phyloP scores from a whole-genome alignment of 768 basidiomycete genomes.

The Termitomyces heimii region DNA sequence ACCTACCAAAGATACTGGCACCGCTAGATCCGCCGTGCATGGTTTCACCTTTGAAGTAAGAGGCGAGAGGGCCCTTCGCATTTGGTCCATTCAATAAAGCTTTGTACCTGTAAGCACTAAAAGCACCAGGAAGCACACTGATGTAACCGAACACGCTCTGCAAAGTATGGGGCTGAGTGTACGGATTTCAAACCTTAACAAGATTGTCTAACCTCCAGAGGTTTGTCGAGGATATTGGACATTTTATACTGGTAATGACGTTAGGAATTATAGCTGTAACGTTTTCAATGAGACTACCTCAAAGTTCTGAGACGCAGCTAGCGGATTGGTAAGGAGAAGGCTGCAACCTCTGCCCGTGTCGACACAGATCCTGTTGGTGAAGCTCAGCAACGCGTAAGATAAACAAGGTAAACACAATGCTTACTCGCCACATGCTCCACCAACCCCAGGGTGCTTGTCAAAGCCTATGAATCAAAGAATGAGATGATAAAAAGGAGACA shows the following conservation, averaged over 20 bases:
- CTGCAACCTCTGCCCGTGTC: slow-evolving; percentile 72
- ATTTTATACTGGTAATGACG: slow-evolving; percentile 67
- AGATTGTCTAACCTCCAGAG: slow-evolving; percentile 62
- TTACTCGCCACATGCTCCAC: slow-evolving; percentile 94
- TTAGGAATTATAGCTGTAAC: background rate
- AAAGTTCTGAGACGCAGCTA: slow-evolving; percentile 94
- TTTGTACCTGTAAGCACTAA: slow-evolving; percentile 87
- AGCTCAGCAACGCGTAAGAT: background rate
- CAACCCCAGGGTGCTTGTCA: slow-evolving; percentile 79
- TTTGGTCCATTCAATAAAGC: slow-evolving; percentile 83
- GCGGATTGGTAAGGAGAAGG: slow-evolving; percentile 64
- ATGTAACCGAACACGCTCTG: slow-evolving; percentile 84
- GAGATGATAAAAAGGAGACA: background rate
- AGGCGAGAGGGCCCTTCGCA: slow-evolving; percentile 85
- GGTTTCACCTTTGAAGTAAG: slow-evolving; percentile 90
- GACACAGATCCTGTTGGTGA: slow-evolving; percentile 61
- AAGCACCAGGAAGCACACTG: slow-evolving; percentile 86
- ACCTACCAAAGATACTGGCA: slow-evolving; percentile 64
- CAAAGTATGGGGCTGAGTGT: background rate
- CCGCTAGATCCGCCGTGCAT: slow-evolving; percentile 62
- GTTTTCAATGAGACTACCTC: slow-evolving; percentile 40
- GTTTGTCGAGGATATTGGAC: slow-evolving; percentile 95
- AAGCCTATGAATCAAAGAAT: slow-evolving; percentile 41
- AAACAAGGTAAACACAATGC: slow-evolving; percentile 8
- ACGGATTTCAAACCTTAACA: background rate